Base-by-base conservation (phyloP, 192 early-diverging fungal species). In the Cetraspora pellucida region DNA sequence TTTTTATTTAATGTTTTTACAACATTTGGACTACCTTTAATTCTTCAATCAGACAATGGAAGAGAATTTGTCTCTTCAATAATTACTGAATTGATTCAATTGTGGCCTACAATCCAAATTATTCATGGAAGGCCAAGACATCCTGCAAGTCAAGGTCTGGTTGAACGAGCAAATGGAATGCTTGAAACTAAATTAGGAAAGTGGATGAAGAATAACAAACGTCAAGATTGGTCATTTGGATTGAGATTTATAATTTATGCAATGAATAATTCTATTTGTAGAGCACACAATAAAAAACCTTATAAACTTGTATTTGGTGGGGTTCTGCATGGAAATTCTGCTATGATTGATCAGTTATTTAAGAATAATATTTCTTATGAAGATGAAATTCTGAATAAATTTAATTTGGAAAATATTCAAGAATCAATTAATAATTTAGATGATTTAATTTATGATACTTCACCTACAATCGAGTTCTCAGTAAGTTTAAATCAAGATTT, bases 211-310 rank as follows among this genome's bases (percentile, higher is more conserved):
- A 19, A 16, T 25, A 68, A 68, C 43, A 68, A 44, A n/a, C n/a
- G n/a, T 17, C 10, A 67, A 47, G 66, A 47, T 44, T 68, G 44
- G 66, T 21, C 21, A 43, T 46, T 68, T 19, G 66, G 21, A 2
- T 47, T 68, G 45, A 43, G 10, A 47, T 68, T 68, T n/a, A 10
- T 46, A 68, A 23, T 68, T 46, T 68, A 47, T 43, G 45, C 10
- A 21, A 68, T 68, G 66, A 68, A 68, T 68, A 68, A 43, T 68
- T 47, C 31, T 6, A 19, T 67, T 43, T 67, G 44, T 46, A 67
- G 43, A 43, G 6, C 65, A n/a, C 31, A 43, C 21, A 67, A 67
- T 46, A 23, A 68, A 23, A n/a, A 21, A 47, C 0, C 66, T n/a
- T n/a, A n/a, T n/a, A n/a, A n/a, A n/a, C n/a, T n/a, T n/a, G 43